These are phyloP conservation scores for Dionaea muscipula DNA, from an alignment of 179 eudicot genomes.

Conservation along the genomic window DNA sequence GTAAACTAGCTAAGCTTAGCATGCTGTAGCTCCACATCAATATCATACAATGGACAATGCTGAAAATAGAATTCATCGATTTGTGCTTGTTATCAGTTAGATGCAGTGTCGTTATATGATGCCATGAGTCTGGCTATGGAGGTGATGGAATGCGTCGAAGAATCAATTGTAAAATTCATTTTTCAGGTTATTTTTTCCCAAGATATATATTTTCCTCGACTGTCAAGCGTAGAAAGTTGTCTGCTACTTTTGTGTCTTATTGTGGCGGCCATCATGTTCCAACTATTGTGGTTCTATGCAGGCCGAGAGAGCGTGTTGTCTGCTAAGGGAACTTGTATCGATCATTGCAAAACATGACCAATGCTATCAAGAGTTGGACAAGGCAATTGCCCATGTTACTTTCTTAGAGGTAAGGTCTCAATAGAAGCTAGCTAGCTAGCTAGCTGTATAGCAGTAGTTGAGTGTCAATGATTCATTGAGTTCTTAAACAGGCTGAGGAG, in stretches of 20 bases:
- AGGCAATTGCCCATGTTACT: constrained; percentile 17
- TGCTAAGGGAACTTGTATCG: constrained; percentile 34
- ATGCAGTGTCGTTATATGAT: constrained; percentile 29
- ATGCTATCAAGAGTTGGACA: constrained; percentile 28
- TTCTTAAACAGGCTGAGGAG: too few species aligned
- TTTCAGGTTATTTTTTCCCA: constrained; percentile 25
- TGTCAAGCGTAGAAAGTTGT: neutral
- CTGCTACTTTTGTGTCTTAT: too few species aligned
- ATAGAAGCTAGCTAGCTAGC: too few species aligned
- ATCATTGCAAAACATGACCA: constrained; percentile 33
- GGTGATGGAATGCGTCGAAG: constrained; percentile 39
- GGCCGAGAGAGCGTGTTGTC: constrained; percentile 35
- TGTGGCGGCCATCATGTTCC: too few species aligned
- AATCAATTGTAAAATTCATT: constrained; percentile 22
- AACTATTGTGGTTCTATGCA: constrained; percentile 12
- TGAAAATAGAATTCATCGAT: neutral
- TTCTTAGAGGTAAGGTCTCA: constrained; percentile 38
- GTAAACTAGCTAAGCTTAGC: constrained; percentile 14
- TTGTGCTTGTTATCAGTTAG: constrained; percentile 22
- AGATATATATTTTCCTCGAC: neutral
- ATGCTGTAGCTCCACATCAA: neutral
- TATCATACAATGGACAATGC: neutral
- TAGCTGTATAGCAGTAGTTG: too few species aligned
- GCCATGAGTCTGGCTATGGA: constrained; percentile 36
- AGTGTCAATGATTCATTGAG: too few species aligned